Base-by-base conservation (phyloP, 441 rosid genomes). In the Euphorbia corollata region DNA sequence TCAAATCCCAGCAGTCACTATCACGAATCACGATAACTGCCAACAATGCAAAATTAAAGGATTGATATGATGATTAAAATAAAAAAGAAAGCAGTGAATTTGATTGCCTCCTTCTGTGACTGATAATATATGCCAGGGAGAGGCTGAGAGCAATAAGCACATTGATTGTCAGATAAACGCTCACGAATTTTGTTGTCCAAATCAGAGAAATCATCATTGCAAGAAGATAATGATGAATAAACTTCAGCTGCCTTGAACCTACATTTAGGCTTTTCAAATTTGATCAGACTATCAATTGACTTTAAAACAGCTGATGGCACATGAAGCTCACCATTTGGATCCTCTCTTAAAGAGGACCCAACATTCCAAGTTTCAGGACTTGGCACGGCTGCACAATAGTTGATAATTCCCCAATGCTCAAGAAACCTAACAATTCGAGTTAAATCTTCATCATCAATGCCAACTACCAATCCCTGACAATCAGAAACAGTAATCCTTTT, bases 321-420 rank as follows among this genome's bases (percentile, higher is more conserved):
- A 54, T 81, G 85, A 84, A 90, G 83, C 83, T 90, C 98, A 64
- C 96, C 94, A 79, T 75, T 84, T 71, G 77, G 47, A 73, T 92
- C 98, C 81, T 92, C 97, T 78, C 82, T 87, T 76, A 92, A 81
- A 73, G 77, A 87, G 63, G 81, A 81, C 39, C 77, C 81, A 63
- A 63, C 78, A 78, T 77, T 82, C 82, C 89, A 87, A 74, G 82
- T 76, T 70, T 81, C 90, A 71, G 74, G 75, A 61, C 59, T 79
- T 67, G 83, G 74, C 48, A 75, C 59, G 64, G 78, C 75, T 38
- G 91, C 87, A 84, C 88, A 87, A 73, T 90, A 92, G 80, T 92
- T 92, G 69, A 90, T 87, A 63, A 92, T 88, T 69, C 98, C 98
- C 98, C 98, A 92, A 58, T 92, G 97, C 77, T 92, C 92, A 77